Evolutionary conservation across 140 eudicot genomes (phyloP), one percentile per base, ranked within the genome.

Genomic region (Ambrosia hybrid): DNA sequence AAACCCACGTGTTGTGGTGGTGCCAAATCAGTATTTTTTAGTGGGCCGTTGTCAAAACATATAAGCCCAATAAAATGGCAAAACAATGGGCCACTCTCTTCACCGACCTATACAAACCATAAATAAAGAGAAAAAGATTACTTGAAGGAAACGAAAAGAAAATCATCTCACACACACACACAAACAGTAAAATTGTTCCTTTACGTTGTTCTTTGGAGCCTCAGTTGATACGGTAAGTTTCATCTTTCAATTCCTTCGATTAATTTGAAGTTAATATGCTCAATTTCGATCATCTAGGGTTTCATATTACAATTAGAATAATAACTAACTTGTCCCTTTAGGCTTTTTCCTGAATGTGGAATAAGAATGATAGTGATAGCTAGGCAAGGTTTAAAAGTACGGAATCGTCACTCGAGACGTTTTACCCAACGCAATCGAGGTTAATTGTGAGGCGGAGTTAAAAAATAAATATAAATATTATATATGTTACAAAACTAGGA

Each of bases 271-370:
- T n/a, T 51, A 21, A 0, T 36, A 37, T 70, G 46, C 57, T 1
- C n/a, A 30, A 33, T 67, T 67, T 17, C 53, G 55, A 56, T 65
- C 17, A 17, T 21, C 65, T 43, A 74, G 78, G 78, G 57, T 65
- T 52, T 49, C 38, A 33, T 73, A 5, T 21, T 41, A 4, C 51
- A 68, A 1, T 1, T 46, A 0, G 38, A 26, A 60, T 10, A 41
- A 41, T 41, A 41, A 41, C 46, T 3, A 41, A 41, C 46, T 6
- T 3, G 6, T 41, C 46, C 6, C 2, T 3, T 48, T n/a, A n/a
- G n/a, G n/a, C n/a, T n/a, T n/a, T n/a, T n/a, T n/a, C n/a, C n/a
- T n/a, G n/a, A n/a, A n/a, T n/a, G n/a, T n/a, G n/a, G n/a, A n/a
- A n/a, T n/a, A n/a, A n/a, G n/a, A n/a, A n/a, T n/a, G n/a, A n/a